Percentiles rank a stretch among this genome's conserved stretches.
phyloP scores from a whole-genome alignment of 1,284 basidiomycete genomes.

The Schizopora paradoxa region DNA sequence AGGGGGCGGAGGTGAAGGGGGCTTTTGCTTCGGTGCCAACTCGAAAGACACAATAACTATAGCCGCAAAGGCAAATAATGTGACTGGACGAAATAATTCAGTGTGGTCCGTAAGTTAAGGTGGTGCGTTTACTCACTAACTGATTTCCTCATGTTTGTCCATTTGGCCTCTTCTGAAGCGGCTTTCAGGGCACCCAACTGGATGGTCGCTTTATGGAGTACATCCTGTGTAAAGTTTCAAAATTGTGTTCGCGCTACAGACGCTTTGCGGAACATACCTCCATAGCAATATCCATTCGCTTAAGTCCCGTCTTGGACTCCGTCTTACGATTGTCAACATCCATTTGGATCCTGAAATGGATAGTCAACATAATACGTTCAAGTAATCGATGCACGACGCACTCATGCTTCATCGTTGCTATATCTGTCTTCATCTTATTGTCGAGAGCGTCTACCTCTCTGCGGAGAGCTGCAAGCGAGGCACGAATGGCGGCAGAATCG shows the following conservation, averaged over 20 bases:
- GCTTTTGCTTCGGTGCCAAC: conserved; percentile 39
- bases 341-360: conserved; percentile 74
- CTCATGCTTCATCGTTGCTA: conserved; percentile 90
- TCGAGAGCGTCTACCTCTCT: conserved; percentile 86
- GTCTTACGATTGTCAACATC: conserved; percentile 93
- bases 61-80: conserved; percentile 58
- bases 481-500: conserved; percentile 76
- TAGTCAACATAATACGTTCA: conserved; percentile 4
- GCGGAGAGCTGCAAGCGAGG: conserved; percentile 71
- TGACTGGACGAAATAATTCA: no score
- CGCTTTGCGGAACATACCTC: conserved; percentile 76
- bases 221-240: conserved; percentile 56
- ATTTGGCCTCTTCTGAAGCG: conserved; percentile 83
- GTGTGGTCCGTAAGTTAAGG: no score
- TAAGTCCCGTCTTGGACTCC: conserved; percentile 86
- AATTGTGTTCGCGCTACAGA: conserved; percentile 1
- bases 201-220: conserved; percentile 84
- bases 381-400: conserved; percentile 35
- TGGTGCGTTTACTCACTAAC: conserved; percentile 57
- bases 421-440: conserved; percentile 92
- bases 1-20: conserved; percentile 29
- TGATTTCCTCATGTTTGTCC: conserved; percentile 86
- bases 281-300: conserved; percentile 82
- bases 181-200: conserved; percentile 82
- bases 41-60: conserved; percentile 68